Percentiles rank a stretch among this genome's conserved stretches.
Conservation (phyloP, 129 eudicot species). For the Flaveria trinervia region DNA sequence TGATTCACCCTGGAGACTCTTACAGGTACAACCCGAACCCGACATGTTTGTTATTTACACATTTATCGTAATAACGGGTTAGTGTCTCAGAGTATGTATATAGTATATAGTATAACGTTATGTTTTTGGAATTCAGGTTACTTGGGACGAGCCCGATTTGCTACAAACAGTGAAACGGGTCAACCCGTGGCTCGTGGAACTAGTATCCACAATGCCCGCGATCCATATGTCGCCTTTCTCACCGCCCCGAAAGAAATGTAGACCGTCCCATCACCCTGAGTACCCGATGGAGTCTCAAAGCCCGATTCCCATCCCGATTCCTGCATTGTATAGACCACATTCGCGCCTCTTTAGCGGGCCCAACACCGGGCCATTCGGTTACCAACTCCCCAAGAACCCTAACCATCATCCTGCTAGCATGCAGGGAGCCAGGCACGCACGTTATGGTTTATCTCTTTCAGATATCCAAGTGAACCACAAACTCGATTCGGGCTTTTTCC, state of each 20-base stretch:
- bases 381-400: slow-evolving; percentile 60
- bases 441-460: slow-evolving; percentile 68
- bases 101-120: neutral
- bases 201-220: slow-evolving; percentile 85
- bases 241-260: slow-evolving; percentile 79
- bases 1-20: slow-evolving; percentile 95
- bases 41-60: neutral
- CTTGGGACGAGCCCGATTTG: slow-evolving; percentile 98
- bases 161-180: slow-evolving; percentile 94
- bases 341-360: slow-evolving; percentile 58
- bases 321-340: slow-evolving; percentile 48
- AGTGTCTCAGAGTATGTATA: too few species aligned
- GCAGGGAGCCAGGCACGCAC: slow-evolving; percentile 99
- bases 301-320: slow-evolving; percentile 46
- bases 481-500: slow-evolving; percentile 58
- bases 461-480: slow-evolving; percentile 65
- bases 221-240: slow-evolving; percentile 90
- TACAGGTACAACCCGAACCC: slow-evolving; percentile 56
- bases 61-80: neutral
- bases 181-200: slow-evolving; percentile 96
- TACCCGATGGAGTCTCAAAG: slow-evolving; percentile 54
- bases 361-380: slow-evolving; percentile 56
- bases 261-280: slow-evolving; percentile 74
- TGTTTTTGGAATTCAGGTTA: slow-evolving; percentile 48
- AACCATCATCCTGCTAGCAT: slow-evolving; percentile 94